Conservation (phyloP, 306 rosid genomes). For the Betula pendula region DNA sequence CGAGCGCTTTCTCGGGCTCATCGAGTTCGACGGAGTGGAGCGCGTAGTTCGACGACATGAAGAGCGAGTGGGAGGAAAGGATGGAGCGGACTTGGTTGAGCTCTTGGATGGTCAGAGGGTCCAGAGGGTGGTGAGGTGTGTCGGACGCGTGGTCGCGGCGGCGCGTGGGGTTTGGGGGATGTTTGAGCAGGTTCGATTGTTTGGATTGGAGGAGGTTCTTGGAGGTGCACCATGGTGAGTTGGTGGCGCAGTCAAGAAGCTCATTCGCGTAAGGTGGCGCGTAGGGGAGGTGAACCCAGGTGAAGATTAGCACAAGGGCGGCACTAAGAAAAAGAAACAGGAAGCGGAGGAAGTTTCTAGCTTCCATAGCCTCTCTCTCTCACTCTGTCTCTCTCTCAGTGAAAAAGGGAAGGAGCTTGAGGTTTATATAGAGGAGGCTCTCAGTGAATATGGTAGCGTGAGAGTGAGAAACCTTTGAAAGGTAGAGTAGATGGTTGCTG, state of each 20-base stretch:
- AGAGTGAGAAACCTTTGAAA: no score
- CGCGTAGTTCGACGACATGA: slow-evolving; percentile 34
- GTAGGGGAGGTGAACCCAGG: slow-evolving; percentile 58
- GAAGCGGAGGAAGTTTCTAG: slow-evolving; percentile 40
- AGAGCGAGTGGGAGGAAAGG: slow-evolving; percentile 52
- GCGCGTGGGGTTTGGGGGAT: slow-evolving; percentile 27
- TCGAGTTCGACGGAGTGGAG: slow-evolving; percentile 59
- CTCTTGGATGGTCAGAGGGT: slow-evolving; percentile 75
- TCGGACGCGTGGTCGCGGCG: slow-evolving; percentile 38
- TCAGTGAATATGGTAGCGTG: neutral
- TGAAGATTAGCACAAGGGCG: slow-evolving; percentile 35
- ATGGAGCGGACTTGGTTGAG: slow-evolving; percentile 46
- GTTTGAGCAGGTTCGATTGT: slow-evolving; percentile 20
- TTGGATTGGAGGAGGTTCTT: slow-evolving; percentile 46
- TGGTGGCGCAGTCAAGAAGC: slow-evolving; percentile 47
- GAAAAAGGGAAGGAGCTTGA: neutral
- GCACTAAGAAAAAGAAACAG: slow-evolving; percentile 36
- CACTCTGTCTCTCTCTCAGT: neutral
- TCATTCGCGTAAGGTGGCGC: slow-evolving; percentile 25
- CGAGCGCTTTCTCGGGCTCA: slow-evolving; percentile 65
- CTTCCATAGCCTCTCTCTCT: slow-evolving; percentile 45
- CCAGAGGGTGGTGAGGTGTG: slow-evolving; percentile 79
- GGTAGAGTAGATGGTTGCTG: no score
- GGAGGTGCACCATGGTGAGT: slow-evolving; percentile 59
- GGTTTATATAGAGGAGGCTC: neutral